A percentile compares a stretch with the other conserved stretches of the same genome.
phyloP scores from a whole-genome alignment of 208 protist genomes.

The Crithidia sp. region DNA sequence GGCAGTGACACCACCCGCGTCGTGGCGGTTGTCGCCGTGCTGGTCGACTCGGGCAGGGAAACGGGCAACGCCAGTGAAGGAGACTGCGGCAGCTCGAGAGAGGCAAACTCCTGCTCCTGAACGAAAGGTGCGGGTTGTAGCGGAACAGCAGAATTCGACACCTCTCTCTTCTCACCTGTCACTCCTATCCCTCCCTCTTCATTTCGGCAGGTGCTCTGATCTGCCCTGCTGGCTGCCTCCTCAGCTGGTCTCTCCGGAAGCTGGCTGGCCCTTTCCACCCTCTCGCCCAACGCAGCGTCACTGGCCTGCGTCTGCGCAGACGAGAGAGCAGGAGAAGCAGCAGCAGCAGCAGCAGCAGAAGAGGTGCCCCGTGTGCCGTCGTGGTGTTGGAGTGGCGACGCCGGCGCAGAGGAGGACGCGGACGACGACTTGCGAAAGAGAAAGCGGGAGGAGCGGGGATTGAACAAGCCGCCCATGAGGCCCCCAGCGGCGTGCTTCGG shows the following conservation, averaged over 20 bases:
- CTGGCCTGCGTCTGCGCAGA: no score
- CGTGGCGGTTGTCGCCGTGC: background rate
- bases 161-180: no score
- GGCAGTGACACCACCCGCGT: background rate
- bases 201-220: no score
- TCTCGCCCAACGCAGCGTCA: no score
- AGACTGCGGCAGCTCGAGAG: background rate
- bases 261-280: no score
- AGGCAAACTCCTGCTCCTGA: background rate
- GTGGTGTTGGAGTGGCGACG: background rate
- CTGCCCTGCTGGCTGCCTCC: no score
- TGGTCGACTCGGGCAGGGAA: background rate
- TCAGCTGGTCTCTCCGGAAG: background rate
- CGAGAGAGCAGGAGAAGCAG: background rate
- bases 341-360: background rate
- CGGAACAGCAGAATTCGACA: no score
- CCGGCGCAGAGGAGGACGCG: background rate
- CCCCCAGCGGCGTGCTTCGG: background rate
- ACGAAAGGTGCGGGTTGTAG: no score
- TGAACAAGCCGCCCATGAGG: background rate
- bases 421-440: constrained; percentile 3
- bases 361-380: background rate
- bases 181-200: background rate
- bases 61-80: background rate
- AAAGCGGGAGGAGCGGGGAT: background rate